Base-by-base conservation (phyloP, 257 asterid genomes). In the Solanum boliviense region DNA sequence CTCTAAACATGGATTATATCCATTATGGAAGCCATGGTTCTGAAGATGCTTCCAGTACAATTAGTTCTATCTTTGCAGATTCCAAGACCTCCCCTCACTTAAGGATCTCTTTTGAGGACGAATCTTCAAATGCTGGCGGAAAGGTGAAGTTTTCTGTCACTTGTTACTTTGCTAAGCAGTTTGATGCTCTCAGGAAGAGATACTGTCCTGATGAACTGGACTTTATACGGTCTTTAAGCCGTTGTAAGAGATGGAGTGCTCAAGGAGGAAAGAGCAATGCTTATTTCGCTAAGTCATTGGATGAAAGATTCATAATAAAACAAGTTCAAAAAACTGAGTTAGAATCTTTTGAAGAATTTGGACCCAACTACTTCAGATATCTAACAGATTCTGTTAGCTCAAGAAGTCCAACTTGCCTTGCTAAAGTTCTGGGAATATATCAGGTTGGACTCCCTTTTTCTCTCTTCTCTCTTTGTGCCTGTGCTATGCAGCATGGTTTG, bases 261-360 rank as follows among this genome's bases (percentile, higher is more conserved):
- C 98, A 97, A 90, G 99, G 99, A 3, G 99, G 99, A 70, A 97
- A 97, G 91, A 97, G 99, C 90, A 95, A 95, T 38, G 99, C 94
- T 58, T 97, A 93, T 89, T 97, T 97, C 23, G 99, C 99, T 5
- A 95, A 94, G 91, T 93, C 99, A 5, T 89, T 93, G 67, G 99
- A 97, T 86, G 99, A 94, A 13, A 93, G 99, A 39, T 95, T 97
- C 89, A 93, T 97, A 75, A 92, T 97, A 46, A 97, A 97, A 88
- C 99, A 95, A 92, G 98, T 96, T 16, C 92, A 98, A 0, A 97
- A 95, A 88, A 97, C 98, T 4, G 99, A 97, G 95, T 88, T 96
- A 89, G 99, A 96, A 32, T 97, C 99, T 20, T 96, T 96, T 36
- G 95, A 92, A 87, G 98, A 94, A 87, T 95, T 97, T 84, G 95